Percentiles rank a stretch among this genome's conserved stretches.
phyloP scores from a whole-genome alignment of 2,329 filamentous ascomycete species.

The Sarocladiaceae sp. region DNA sequence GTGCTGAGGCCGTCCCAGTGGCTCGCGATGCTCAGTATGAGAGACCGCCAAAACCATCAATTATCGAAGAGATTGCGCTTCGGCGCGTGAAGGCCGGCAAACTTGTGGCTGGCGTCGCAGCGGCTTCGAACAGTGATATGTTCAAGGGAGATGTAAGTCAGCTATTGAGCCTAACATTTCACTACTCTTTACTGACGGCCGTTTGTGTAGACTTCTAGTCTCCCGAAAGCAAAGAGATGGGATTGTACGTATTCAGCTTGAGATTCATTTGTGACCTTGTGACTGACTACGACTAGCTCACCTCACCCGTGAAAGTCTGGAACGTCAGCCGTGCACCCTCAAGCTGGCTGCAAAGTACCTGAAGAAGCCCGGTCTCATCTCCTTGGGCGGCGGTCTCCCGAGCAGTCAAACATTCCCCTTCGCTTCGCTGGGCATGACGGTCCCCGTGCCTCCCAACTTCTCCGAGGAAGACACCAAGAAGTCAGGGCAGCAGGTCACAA shows the following conservation, averaged over 20 bases:
- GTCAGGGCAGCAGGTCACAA: slow-evolving; percentile 55
- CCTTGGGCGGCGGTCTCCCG: slow-evolving; percentile 85
- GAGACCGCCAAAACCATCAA: background rate
- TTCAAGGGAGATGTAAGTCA: slow-evolving; percentile 69
- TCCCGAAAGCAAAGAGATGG: slow-evolving; percentile 78
- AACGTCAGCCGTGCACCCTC: slow-evolving; percentile 63
- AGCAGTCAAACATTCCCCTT: slow-evolving; percentile 92
- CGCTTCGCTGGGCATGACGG: slow-evolving; percentile 68
- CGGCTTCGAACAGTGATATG: slow-evolving; percentile 71
- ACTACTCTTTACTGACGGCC: no score
- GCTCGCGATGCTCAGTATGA: slow-evolving; percentile 11
- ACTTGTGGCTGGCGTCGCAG: slow-evolving; percentile 71
- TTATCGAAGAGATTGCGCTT: slow-evolving; percentile 24
- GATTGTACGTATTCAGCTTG: slow-evolving; percentile 59
- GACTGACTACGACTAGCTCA: slow-evolving; percentile 35
- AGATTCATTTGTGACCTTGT: no score
- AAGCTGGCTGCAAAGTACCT: slow-evolving; percentile 79
- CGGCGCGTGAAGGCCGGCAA: slow-evolving; percentile 65
- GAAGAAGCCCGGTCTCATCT: slow-evolving; percentile 79
- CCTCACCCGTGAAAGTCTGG: slow-evolving; percentile 58
- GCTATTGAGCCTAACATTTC: background rate
- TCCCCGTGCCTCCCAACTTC: slow-evolving; percentile 67
- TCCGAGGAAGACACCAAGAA: slow-evolving; percentile 62
- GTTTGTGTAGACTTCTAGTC: slow-evolving; percentile 39
- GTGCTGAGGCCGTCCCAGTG: slow-evolving; percentile 10